Evolutionary conservation across 2,329 filamentous ascomycete genomes (phyloP).

Genomic region (Herpomyces periplanetae): DNA sequence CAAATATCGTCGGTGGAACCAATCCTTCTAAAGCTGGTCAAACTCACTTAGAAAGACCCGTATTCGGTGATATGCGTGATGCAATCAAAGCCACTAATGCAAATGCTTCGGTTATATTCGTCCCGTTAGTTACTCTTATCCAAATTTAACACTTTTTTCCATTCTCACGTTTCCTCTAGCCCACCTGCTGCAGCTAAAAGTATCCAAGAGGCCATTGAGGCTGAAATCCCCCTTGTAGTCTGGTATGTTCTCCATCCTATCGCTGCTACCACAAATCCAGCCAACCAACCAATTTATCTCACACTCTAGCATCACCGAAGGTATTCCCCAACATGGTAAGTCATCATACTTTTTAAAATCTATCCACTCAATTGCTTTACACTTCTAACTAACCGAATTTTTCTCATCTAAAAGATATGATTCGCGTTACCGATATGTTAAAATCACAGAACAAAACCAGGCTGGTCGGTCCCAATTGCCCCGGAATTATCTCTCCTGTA

Average conservation of each 20-base stretch:
- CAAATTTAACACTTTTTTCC: not conserved
- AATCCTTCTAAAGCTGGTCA: conserved; percentile 94
- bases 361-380: no score
- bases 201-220: conserved; percentile 81
- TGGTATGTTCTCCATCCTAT: conserved; percentile 14
- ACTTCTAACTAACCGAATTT: no score
- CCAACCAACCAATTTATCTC: conserved; percentile 4
- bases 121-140: conserved; percentile 21
- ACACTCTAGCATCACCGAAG: conserved; percentile 35
- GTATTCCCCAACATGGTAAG: conserved; percentile 78
- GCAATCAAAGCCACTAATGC: conserved; percentile 67
- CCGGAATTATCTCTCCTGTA: conserved; percentile 58
- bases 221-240: conserved; percentile 74
- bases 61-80: conserved; percentile 61
- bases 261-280: conserved; percentile 3
- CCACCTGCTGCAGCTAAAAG: conserved; percentile 63
- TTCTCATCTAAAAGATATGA: conserved; percentile 29
- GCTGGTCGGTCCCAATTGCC: conserved; percentile 88
- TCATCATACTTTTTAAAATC: no score
- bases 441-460: conserved; percentile 93
- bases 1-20: conserved; percentile 84
- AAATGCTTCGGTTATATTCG: conserved; percentile 71
- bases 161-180: conserved; percentile 11
- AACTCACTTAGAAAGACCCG: conserved; percentile 57
- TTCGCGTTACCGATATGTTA: conserved; percentile 86